Base-by-base conservation (phyloP, 371 early-diverging fungal species). In the Mucor ambiguus region DNA sequence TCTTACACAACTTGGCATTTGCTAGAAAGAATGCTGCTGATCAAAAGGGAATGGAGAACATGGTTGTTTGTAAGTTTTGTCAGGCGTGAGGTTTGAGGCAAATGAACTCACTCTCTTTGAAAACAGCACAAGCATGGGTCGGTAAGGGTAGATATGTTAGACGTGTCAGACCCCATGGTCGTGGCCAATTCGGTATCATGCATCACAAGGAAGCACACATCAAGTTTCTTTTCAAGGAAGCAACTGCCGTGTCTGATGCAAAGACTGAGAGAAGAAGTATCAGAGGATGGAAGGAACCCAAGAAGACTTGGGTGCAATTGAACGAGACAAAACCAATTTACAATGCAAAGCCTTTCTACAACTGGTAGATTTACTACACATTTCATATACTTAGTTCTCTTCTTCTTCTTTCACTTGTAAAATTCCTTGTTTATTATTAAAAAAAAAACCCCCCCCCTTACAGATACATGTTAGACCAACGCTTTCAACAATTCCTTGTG, bases 171-270 rank as follows among this genome's bases (percentile, higher is more conserved):
- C 82, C 83, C 43, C 93, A 93, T 68, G 96, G 92, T 6, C 83
- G 96, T 56, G 97, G 96, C 18, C 81, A 93, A 60, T 88, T 90
- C 59, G 96, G 96, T 61, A 74, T 90, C 10, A 90, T 92, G 83
- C 88, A 92, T 67, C 86, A 86, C 52, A 94, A 93, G 24, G 75
- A 77, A 29, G 88, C 95, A 6, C 96, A 96, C 68, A 83, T 97
- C 78, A 93, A 92, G 75, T 92, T 94, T 65, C 77, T 92, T 20
- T 60, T 94, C 43, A 88, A 89, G 80, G 89, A 91, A 77, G 75
- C 77, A 8, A 59, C 73, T 54, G 55, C 62, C 12, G 55, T 68
- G 0, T 24, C 38, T 30, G 62, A 62, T 56, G 64, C 70, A 37
- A 73, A 75, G 58, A 20, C 61, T 28, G 67, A 68, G 60, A 76